These are phyloP conservation scores for Phyllosticta citriasiana DNA, from an alignment of 2,329 filamentous ascomycete species.

Conservation along the genomic window DNA sequence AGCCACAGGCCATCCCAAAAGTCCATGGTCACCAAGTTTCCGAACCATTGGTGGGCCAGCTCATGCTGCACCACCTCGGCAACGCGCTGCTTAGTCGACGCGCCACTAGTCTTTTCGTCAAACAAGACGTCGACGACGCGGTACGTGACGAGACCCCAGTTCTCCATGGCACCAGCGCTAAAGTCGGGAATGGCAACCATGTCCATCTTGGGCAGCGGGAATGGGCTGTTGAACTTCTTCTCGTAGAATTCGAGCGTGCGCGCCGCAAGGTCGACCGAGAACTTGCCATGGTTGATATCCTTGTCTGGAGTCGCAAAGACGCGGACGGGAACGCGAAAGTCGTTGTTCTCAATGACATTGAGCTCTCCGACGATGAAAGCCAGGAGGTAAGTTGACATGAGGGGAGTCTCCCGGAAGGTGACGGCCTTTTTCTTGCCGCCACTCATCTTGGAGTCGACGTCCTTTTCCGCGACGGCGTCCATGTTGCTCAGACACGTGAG, in stretches of 20 bases:
- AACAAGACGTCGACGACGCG: slow-evolving; percentile 83
- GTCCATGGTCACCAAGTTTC: slow-evolving; percentile 95
- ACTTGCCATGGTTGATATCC: slow-evolving; percentile 81
- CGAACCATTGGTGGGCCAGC: slow-evolving; percentile 96
- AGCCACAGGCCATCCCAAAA: slow-evolving; percentile 98
- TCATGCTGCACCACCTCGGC: slow-evolving; percentile 96
- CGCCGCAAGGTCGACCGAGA: slow-evolving; percentile 82
- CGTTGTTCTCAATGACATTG: slow-evolving; percentile 84
- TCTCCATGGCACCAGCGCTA: slow-evolving; percentile 93
- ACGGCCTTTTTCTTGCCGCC: slow-evolving; percentile 69
- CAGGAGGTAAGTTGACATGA: slow-evolving; percentile 93
- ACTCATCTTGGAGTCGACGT: slow-evolving; percentile 50
- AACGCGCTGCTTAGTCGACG: slow-evolving; percentile 81
- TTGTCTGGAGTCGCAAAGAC: slow-evolving; percentile 90
- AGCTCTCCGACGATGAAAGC: slow-evolving; percentile 92
- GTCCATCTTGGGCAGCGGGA: slow-evolving; percentile 88
- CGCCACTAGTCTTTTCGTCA: slow-evolving; percentile 84
- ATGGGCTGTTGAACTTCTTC: slow-evolving; percentile 80
- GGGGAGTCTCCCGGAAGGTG: slow-evolving; percentile 81
- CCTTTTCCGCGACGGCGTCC: slow-evolving; percentile 80
- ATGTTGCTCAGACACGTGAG: slow-evolving; percentile 93
- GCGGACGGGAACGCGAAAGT: slow-evolving; percentile 82
- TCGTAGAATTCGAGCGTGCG: slow-evolving; percentile 91
- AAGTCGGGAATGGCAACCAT: slow-evolving; percentile 96
- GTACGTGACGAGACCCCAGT: slow-evolving; percentile 95